Evolutionary conservation across 805 yeast species (phyloP).

Genomic region (Metschnikowia continentalis): DNA sequence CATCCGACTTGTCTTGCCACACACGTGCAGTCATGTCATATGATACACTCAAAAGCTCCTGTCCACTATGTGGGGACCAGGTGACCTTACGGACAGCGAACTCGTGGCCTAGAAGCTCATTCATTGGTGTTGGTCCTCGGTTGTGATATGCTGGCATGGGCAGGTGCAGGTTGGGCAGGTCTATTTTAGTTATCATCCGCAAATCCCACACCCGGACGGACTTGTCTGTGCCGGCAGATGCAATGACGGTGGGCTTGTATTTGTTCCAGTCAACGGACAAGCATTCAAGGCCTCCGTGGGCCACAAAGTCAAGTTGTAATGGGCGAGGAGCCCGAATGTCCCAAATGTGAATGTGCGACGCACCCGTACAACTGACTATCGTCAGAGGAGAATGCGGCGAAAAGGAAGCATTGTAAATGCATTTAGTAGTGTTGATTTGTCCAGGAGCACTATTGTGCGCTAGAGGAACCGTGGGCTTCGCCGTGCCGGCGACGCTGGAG

Average conservation of each 20-base stretch:
- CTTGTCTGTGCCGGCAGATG: constrained; percentile 91
- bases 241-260: constrained; percentile 72
- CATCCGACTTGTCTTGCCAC: constrained; percentile 73
- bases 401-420: constrained; percentile 75
- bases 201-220: constrained; percentile 83
- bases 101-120: constrained; percentile 81
- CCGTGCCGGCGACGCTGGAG: constrained; percentile 23
- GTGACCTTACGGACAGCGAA: constrained; percentile 77
- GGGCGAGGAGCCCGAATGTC: constrained; percentile 72
- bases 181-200: constrained; percentile 53
- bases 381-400: constrained; percentile 80
- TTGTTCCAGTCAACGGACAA: constrained; percentile 87
- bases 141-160: constrained; percentile 41
- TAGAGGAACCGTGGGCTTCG: constrained; percentile 28
- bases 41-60: constrained; percentile 67
- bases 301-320: constrained; percentile 54
- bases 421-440: constrained; percentile 37
- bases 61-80: constrained; percentile 87
- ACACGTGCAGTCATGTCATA: constrained; percentile 91
- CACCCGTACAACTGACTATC: constrained; percentile 67
- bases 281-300: constrained; percentile 79
- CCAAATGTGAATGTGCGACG: constrained; percentile 75
- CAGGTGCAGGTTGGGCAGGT: constrained; percentile 31
- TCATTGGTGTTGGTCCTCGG: constrained; percentile 62
- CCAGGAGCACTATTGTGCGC: constrained; percentile 28